phyloP scores from a whole-genome alignment of 805 yeast genomes.

The Metschnikowia koreensis region DNA sequence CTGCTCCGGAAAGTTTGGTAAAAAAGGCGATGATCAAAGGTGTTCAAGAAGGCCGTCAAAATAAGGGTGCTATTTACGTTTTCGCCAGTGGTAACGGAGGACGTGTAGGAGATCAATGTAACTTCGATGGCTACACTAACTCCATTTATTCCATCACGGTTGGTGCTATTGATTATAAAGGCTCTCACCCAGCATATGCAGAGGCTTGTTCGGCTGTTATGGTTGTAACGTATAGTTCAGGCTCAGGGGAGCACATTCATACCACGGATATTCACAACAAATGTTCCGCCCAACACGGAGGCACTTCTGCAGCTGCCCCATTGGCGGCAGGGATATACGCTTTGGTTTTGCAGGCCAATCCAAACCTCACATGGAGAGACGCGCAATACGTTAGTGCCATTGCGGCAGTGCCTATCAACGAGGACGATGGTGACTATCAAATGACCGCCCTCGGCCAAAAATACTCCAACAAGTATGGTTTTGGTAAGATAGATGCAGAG shows the following conservation, averaged over 20 bases:
- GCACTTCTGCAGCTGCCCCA: constrained; percentile 99
- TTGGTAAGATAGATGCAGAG: constrained; percentile 86
- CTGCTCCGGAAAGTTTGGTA: constrained; percentile 78
- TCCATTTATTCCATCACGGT: constrained; percentile 93
- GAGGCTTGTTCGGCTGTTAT: constrained; percentile 94
- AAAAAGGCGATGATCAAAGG: constrained; percentile 84
- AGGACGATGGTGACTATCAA: constrained; percentile 74
- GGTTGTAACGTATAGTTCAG: constrained; percentile 91
- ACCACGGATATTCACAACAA: constrained; percentile 73
- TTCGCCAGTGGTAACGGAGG: constrained; percentile 98
- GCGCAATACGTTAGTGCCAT: constrained; percentile 79
- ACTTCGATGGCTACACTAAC: constrained; percentile 96
- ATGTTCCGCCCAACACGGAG: constrained; percentile 83
- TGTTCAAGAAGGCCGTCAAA: constrained; percentile 72
- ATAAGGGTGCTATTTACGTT: constrained; percentile 85
- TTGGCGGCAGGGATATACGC: constrained; percentile 95
- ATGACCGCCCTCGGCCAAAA: constrained; percentile 59
- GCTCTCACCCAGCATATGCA: constrained; percentile 83
- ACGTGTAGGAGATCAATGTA: constrained; percentile 78
- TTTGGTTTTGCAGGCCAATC: constrained; percentile 76
- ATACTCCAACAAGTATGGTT: constrained; percentile 87
- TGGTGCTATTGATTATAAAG: constrained; percentile 86
- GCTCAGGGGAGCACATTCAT: constrained; percentile 83
- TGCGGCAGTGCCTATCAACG: constrained; percentile 65
- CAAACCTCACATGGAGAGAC: constrained; percentile 92